Evolutionary conservation across 2,329 filamentous ascomycete genomes (phyloP).

Genomic region (Microsporum ferrugineum): DNA sequence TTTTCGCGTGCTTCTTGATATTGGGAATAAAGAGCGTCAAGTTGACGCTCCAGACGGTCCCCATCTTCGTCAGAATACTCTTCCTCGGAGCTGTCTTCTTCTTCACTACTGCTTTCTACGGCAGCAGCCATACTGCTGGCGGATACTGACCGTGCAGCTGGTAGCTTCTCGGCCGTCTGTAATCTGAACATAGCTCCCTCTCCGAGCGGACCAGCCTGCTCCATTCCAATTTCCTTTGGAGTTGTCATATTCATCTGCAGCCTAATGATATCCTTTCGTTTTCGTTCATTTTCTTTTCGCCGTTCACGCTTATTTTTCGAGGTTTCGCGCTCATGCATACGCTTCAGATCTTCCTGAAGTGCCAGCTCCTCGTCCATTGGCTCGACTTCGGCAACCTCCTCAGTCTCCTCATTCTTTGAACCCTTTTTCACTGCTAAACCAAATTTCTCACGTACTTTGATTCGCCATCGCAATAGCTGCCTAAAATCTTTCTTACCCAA

Average conservation of each 20-base stretch:
- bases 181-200: conserved; percentile 78
- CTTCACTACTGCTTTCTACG: conserved; percentile 47
- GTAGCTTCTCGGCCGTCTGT: conserved; percentile 66
- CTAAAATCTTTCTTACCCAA: conserved; percentile 93
- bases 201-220: conserved; percentile 66
- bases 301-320: conserved; percentile 71
- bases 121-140: conserved; percentile 68
- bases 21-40: conserved; percentile 77
- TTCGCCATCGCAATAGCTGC: conserved; percentile 72
- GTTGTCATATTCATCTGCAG: conserved; percentile 97
- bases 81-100: conserved; percentile 46
- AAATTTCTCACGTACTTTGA: conserved; percentile 82
- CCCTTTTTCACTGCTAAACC: conserved; percentile 68
- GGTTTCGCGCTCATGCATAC: conserved; percentile 66
- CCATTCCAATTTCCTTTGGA: conserved; percentile 90
- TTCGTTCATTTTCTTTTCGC: conserved; percentile 81
- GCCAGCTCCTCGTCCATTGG: conserved; percentile 90
- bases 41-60: conserved; percentile 69
- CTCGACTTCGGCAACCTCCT: conserved; percentile 72
- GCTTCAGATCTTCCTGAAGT: conserved; percentile 77
- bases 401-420: conserved; percentile 38
- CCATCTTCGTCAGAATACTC: conserved; percentile 63
- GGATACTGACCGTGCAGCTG: conserved; percentile 55
- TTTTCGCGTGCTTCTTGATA: conserved; percentile 72
- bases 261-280: conserved; percentile 85